phyloP scores from a whole-genome alignment of 2,329 filamentous ascomycete genomes.

The Ceratocystis alfenasii region DNA sequence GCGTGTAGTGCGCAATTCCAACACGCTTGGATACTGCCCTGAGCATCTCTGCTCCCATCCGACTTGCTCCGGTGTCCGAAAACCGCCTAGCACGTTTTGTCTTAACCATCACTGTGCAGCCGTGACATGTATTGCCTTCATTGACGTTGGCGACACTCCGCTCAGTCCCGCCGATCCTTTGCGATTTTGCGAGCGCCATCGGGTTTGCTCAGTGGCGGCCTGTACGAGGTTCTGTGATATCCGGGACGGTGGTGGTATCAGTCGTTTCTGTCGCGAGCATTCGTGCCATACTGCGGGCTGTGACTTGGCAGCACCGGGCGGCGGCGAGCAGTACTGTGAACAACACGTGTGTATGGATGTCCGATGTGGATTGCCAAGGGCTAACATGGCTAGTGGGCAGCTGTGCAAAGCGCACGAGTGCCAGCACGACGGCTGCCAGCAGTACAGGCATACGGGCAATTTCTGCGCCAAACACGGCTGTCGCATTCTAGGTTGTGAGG shows the following conservation, averaged over 20 bases:
- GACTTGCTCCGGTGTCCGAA: slow-evolving; percentile 20
- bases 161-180: slow-evolving; percentile 18
- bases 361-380: slow-evolving; percentile 13
- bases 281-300: slow-evolving; percentile 23
- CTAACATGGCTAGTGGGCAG: slow-evolving; percentile 4
- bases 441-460: background rate
- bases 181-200: slow-evolving; percentile 26
- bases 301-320: slow-evolving; percentile 11
- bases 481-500: background rate
- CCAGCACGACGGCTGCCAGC: slow-evolving; percentile 12
- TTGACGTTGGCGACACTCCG: slow-evolving; percentile 22
- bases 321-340: slow-evolving; percentile 13
- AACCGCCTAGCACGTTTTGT: slow-evolving; percentile 20
- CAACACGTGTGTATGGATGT: slow-evolving; percentile 19
- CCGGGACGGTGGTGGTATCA: slow-evolving; percentile 4
- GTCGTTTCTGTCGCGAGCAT: slow-evolving; percentile 22
- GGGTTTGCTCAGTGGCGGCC: slow-evolving; percentile 22
- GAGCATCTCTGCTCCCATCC: slow-evolving; percentile 25
- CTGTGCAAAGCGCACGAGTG: slow-evolving; percentile 19
- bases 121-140: slow-evolving; percentile 21
- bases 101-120: slow-evolving; percentile 24
- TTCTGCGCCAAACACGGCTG: slow-evolving; percentile 9
- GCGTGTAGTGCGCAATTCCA: slow-evolving; percentile 8
- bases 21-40: slow-evolving; percentile 23
- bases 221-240: slow-evolving; percentile 23